These are phyloP conservation scores for Eucalyptus polybractea DNA, from an alignment of 345 rosid species.

Conservation along the genomic window DNA sequence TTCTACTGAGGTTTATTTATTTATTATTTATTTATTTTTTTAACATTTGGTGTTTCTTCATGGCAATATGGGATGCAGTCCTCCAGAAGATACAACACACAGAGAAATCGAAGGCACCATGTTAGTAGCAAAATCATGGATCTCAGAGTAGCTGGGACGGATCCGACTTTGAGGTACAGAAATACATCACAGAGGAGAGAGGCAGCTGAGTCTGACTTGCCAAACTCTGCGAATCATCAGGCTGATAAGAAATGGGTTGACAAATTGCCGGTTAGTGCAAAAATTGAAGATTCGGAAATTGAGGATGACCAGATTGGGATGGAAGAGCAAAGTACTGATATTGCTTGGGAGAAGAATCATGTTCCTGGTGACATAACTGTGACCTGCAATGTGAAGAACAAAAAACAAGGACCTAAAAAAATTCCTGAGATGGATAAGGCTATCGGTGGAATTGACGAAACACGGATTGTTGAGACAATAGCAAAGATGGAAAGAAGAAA, in stretches of 20 bases:
- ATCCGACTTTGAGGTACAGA: neutral
- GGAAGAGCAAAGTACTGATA: constrained; percentile 14
- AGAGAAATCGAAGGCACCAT: neutral
- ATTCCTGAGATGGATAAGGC: neutral
- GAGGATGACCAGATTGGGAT: constrained; percentile 52
- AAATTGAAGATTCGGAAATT: constrained; percentile 8
- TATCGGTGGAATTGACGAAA: constrained; percentile 9
- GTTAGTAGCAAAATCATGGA: neutral
- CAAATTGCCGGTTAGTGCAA: neutral
- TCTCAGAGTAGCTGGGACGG: neutral
- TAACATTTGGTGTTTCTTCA: neutral
- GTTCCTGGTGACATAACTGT: neutral
- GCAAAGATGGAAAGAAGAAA: constrained; percentile 63
- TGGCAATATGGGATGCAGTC: constrained; percentile 19
- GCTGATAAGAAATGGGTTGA: constrained; percentile 2
- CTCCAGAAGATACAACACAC: neutral
- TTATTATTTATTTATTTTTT: neutral
- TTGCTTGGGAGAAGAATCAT: neutral
- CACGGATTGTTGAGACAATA: constrained; percentile 23
- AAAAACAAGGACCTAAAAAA: neutral
- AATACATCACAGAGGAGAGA: neutral
- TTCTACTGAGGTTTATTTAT: neutral
- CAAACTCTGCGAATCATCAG: neutral
- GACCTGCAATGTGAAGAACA: neutral
- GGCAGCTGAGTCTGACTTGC: neutral